Evolutionary conservation across 164 flowering plant genomes (phyloP).

Genomic region (Echeveria elegans): DNA sequence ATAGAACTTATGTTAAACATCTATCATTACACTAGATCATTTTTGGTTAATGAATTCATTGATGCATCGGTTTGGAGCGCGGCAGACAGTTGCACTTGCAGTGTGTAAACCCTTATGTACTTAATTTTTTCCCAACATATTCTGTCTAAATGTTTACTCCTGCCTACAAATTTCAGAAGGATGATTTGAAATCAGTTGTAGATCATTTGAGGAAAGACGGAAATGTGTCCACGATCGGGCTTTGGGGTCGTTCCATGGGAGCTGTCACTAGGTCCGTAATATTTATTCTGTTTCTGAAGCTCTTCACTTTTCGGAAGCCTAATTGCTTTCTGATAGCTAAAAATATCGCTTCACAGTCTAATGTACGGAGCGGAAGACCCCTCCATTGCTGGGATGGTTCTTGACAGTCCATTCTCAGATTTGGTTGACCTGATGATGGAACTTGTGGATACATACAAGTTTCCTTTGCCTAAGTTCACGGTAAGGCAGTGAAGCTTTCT

Average conservation of each 20-base stretch:
- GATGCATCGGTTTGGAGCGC: not conserved
- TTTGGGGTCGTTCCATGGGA: too few species aligned
- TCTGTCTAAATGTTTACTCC: not conserved
- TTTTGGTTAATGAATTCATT: not conserved
- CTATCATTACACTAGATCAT: not conserved
- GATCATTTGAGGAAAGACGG: constrained; percentile 74
- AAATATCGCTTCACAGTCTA: constrained; percentile 40
- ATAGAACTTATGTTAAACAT: not conserved
- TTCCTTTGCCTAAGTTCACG: constrained; percentile 88
- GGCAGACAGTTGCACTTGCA: not conserved
- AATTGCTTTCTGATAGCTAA: too few species aligned
- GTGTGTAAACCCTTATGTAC: not conserved
- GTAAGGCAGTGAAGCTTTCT: constrained; percentile 34
- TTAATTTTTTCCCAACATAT: not conserved
- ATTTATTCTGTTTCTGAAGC: not conserved
- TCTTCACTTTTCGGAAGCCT: too few species aligned
- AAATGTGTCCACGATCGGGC: too few species aligned
- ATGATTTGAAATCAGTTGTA: constrained; percentile 85
- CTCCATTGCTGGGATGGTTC: constrained; percentile 96
- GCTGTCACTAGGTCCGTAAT: constrained; percentile 62
- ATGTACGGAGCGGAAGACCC: constrained; percentile 99
- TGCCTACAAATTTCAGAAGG: constrained; percentile 63
- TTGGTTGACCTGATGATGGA: constrained; percentile 97
- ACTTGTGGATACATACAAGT: constrained; percentile 82
- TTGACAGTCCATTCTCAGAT: constrained; percentile 96